Percentiles rank a stretch among this genome's conserved stretches.
Conservation (phyloP, 164 flowering plant genomes). For the Stephania japonica region DNA sequence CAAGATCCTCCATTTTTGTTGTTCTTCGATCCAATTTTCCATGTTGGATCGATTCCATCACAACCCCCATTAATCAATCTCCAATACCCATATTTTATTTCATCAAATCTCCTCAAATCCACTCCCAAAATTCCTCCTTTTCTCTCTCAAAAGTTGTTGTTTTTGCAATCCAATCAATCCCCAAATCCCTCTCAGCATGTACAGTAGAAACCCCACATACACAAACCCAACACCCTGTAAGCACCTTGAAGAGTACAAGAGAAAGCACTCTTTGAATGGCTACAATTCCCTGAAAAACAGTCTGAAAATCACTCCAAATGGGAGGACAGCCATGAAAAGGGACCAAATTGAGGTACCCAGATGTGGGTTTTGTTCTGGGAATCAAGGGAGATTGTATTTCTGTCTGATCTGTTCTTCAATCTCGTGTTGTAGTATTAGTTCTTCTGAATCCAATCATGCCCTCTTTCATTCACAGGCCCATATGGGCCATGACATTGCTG, state of each 20-base stretch:
- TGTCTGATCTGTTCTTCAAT: slow-evolving; percentile 73
- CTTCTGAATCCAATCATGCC: slow-evolving; percentile 41
- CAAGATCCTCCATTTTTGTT: slow-evolving; percentile 1
- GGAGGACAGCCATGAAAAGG: slow-evolving; percentile 34
- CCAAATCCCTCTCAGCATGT: slow-evolving; percentile 28
- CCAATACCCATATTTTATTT: slow-evolving; percentile 1
- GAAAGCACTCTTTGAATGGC: slow-evolving; percentile 43
- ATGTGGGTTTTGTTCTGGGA: slow-evolving; percentile 53
- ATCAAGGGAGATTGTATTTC: slow-evolving; percentile 48
- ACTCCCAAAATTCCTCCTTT: neutral
- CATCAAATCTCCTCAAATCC: neutral
- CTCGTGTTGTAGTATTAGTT: slow-evolving; percentile 28
- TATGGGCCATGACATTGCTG: slow-evolving; percentile 52
- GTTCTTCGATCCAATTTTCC: slow-evolving; percentile 12
- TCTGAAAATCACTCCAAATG: slow-evolving; percentile 42
- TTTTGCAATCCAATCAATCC: slow-evolving; percentile 13
- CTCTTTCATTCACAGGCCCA: slow-evolving; percentile 37
- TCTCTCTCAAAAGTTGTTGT: neutral
- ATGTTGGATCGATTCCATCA: slow-evolving; percentile 11
- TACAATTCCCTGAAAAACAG: slow-evolving; percentile 45
- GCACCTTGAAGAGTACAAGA: slow-evolving; percentile 70
- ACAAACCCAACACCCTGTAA: slow-evolving; percentile 58
- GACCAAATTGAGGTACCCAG: slow-evolving; percentile 39
- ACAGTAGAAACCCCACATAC: slow-evolving; percentile 30
- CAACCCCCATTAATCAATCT: neutral